Evolutionary conservation across 345 rosid species (phyloP).

Genomic region (Eucalyptus guilfoylei): DNA sequence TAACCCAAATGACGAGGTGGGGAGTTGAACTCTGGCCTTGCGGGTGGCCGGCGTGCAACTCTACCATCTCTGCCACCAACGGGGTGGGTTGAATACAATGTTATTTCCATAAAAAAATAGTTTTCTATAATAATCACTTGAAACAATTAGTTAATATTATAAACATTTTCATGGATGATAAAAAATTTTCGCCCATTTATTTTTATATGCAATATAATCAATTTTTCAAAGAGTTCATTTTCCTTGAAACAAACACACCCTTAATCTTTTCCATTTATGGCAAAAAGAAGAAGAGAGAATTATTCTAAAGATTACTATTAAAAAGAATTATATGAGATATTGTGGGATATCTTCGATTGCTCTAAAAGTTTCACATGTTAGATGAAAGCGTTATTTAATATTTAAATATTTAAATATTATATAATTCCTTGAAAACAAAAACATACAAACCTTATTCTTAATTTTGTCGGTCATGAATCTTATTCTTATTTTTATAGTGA

Average conservation of each 20-base stretch:
- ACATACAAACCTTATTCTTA: not conserved
- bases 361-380: accelerated
- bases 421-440: not conserved
- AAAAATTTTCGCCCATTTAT: accelerated
- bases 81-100: too few species aligned
- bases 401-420: not conserved
- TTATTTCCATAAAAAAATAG: too few species aligned
- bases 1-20: too few species aligned
- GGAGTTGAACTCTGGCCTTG: too few species aligned
- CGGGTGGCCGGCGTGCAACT: too few species aligned
- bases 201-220: not conserved
- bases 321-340: not conserved
- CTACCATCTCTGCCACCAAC: too few species aligned
- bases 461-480: not conserved
- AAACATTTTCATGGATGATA: too few species aligned
- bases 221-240: too few species aligned
- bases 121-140: not conserved
- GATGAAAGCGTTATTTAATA: not conserved
- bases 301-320: not conserved
- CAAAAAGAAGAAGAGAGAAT: not conserved
- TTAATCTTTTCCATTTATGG: not conserved
- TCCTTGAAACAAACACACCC: not conserved
- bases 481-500: not conserved
- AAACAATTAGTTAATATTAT: too few species aligned
- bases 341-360: not conserved